Evolutionary conservation across 345 rosid species (phyloP).

Genomic region (Eucalyptus cloeziana): DNA sequence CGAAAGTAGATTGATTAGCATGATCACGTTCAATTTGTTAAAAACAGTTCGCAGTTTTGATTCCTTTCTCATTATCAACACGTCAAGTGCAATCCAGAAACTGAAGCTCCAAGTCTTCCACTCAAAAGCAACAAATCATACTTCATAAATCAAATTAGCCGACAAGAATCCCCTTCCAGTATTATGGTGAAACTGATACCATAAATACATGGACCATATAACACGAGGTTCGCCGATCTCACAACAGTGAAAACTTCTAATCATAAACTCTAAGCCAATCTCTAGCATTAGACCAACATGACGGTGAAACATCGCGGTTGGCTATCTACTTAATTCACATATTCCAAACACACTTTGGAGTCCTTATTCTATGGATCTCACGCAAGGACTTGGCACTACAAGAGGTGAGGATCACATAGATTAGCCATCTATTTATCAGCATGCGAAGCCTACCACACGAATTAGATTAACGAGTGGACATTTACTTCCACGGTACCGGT

Average conservation of each 20-base stretch:
- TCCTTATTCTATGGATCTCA: neutral
- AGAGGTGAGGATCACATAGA: neutral
- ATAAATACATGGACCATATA: neutral
- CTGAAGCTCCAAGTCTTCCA: neutral
- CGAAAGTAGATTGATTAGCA: neutral
- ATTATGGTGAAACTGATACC: neutral
- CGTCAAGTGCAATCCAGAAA: neutral
- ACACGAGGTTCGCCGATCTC: neutral
- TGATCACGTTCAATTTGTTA: neutral
- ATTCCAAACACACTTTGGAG: neutral
- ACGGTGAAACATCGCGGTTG: neutral
- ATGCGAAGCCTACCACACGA: neutral
- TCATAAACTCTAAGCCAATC: neutral
- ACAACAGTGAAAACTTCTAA: neutral
- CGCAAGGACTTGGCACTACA: neutral
- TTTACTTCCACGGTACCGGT: conserved; percentile 32
- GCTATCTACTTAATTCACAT: neutral
- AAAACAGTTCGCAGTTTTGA: neutral
- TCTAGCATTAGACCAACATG: neutral
- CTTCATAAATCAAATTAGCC: neutral
- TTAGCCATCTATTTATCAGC: neutral
- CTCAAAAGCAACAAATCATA: neutral
- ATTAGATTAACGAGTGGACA: neutral
- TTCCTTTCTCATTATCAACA: neutral
- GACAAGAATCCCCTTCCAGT: neutral